Conservation (phyloP, 371 early-diverging fungal species). For the Mortierella sp. region DNA sequence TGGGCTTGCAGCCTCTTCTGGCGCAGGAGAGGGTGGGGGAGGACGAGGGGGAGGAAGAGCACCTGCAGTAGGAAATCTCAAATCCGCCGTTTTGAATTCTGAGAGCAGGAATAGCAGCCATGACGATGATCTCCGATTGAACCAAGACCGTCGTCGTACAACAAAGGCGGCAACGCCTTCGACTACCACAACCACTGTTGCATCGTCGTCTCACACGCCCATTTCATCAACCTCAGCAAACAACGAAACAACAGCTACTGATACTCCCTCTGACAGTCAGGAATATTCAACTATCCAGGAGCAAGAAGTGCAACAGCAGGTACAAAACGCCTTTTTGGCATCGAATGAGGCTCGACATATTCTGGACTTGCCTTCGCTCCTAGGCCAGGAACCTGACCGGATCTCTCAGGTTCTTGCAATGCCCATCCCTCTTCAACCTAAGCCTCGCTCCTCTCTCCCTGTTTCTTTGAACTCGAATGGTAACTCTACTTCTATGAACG, state of each 20-base stretch:
- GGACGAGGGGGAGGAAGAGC: too few relatives aligned
- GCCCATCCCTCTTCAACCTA: conserved; percentile 26
- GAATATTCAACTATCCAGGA: background rate
- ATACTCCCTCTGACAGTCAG: background rate
- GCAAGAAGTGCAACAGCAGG: background rate
- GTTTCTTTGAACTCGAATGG: background rate
- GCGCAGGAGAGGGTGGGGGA: background rate
- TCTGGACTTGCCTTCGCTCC: conserved; percentile 40
- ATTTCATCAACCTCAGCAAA: background rate
- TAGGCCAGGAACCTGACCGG: conserved; percentile 42
- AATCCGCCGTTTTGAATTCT: conserved; percentile 13
- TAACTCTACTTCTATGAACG: background rate
- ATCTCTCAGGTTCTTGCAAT: conserved; percentile 33
- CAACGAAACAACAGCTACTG: background rate
- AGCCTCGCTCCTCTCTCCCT: background rate
- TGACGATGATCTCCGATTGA: background rate
- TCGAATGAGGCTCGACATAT: conserved; percentile 46
- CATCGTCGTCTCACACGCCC: background rate
- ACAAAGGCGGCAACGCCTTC: background rate
- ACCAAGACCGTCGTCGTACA: conserved; percentile 6
- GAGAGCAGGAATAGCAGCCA: background rate
- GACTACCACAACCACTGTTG: background rate
- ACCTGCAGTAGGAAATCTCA: background rate
- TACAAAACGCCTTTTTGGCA: conserved; percentile 25
- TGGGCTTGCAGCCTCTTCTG: background rate